These are phyloP conservation scores for Neonectria faginata DNA, from an alignment of 2,329 filamentous ascomycete species.

Conservation along the genomic window DNA sequence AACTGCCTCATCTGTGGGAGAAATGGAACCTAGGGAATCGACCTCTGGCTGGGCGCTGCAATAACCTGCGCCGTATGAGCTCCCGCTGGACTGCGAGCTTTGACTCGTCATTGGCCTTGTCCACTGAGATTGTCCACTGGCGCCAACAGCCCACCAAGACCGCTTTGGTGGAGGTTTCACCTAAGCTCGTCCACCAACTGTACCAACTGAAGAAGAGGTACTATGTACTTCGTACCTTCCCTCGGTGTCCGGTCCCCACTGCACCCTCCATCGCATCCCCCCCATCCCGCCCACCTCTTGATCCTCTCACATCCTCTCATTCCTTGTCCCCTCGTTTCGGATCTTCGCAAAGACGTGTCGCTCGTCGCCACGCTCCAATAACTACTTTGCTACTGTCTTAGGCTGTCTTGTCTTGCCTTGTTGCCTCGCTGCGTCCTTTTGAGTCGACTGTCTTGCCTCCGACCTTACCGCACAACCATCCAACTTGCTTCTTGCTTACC, in stretches of 20 bases:
- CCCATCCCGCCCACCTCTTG: slow-evolving; percentile 17
- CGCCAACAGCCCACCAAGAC: slow-evolving; percentile 1
- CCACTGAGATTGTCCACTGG: not conserved
- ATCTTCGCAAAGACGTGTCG: slow-evolving; percentile 42
- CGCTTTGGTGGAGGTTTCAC: not conserved
- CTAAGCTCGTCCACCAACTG: not conserved
- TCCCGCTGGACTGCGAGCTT: not conserved
- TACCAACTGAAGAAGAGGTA: slow-evolving; percentile 1
- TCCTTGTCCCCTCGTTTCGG: slow-evolving; percentile 35
- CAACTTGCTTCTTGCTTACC: slow-evolving; percentile 7
- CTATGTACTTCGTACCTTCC: not conserved
- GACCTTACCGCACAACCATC: not conserved
- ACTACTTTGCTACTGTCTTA: slow-evolving; percentile 12
- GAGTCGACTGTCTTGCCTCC: slow-evolving; percentile 1
- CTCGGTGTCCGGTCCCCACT: slow-evolving; percentile 7
- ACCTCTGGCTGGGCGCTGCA: not conserved
- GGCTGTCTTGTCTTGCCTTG: slow-evolving; percentile 26
- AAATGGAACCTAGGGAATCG: no score
- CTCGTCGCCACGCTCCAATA: slow-evolving; percentile 38
- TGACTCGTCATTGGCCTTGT: slow-evolving; percentile 1
- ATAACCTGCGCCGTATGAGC: not conserved
- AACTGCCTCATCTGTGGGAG: not conserved
- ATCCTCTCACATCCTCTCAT: slow-evolving; percentile 24
- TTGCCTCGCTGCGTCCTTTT: slow-evolving; percentile 20
- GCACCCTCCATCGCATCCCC: slow-evolving; percentile 7